Evolutionary conservation across 163 green algal species (phyloP).

Genomic region (Chlorella variabilis): DNA sequence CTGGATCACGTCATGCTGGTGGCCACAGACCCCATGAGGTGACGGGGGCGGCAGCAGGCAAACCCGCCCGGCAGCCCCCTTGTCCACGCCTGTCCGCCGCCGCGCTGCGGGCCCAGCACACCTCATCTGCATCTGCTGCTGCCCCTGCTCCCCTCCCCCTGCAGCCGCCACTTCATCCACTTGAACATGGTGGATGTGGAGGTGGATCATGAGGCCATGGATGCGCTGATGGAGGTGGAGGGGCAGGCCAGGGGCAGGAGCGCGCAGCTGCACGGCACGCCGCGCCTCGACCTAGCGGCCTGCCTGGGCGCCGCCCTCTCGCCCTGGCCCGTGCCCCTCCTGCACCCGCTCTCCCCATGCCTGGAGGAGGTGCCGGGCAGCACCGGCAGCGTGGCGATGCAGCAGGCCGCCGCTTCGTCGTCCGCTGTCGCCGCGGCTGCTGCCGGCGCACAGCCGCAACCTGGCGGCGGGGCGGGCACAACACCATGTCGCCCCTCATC

Average conservation of each 20-base stretch:
- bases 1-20: constrained; percentile 19
- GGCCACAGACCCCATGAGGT: constrained; percentile 24
- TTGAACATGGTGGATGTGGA: constrained; percentile 27
- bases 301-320: too few species aligned
- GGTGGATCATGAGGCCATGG: constrained; percentile 14
- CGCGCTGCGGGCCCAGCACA: too few species aligned
- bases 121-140: background rate
- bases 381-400: too few species aligned
- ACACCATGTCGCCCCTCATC: background rate
- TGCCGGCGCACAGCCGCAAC: too few species aligned
- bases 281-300: background rate
- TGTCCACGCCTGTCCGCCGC: background rate
- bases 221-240: constrained; percentile 18
- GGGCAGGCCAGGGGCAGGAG: background rate
- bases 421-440: too few species aligned
- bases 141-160: background rate
- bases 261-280: background rate
- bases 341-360: too few species aligned
- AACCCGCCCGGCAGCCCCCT: too few species aligned
- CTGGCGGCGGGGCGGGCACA: too few species aligned
- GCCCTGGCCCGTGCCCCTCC: too few species aligned
- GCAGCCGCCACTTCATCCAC: constrained; percentile 30
- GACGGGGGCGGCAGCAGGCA: background rate
- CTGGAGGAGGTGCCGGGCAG: too few species aligned
- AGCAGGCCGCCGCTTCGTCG: too few species aligned